A percentile compares a stretch with the other conserved stretches of the same genome.
phyloP scores from a whole-genome alignment of 305 asterid genomes.

The Fraxinus sp. region DNA sequence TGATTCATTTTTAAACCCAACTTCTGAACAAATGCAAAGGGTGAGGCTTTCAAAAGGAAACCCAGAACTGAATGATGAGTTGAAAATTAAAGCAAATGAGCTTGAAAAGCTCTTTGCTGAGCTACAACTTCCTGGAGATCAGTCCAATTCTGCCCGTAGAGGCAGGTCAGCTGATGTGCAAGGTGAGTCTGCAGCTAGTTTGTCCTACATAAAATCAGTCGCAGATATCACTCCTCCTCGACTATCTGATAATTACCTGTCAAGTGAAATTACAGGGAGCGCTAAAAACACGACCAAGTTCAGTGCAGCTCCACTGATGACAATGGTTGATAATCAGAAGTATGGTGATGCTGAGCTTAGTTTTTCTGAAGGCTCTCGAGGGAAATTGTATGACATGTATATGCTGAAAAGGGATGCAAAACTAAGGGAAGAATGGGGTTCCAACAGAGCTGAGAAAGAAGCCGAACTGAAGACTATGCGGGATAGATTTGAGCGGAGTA shows the following conservation, averaged over 20 bases:
- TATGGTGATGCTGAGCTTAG: constrained; percentile 55
- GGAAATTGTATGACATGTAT: constrained; percentile 71
- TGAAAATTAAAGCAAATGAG: constrained; percentile 79
- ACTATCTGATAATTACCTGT: constrained; percentile 30
- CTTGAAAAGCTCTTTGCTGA: constrained; percentile 85
- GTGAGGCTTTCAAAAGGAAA: constrained; percentile 71
- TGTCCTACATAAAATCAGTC: constrained; percentile 34
- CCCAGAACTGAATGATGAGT: constrained; percentile 80
- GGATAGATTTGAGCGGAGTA: constrained; percentile 78
- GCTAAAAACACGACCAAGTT: constrained; percentile 40
- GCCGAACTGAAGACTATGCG: constrained; percentile 78
- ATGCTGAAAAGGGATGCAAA: constrained; percentile 86
- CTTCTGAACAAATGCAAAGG: constrained; percentile 56
- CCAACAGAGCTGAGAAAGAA: constrained; percentile 79
- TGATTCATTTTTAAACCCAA: constrained; percentile 49
- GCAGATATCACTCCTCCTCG: constrained; percentile 40
- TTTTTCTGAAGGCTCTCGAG: constrained; percentile 69
- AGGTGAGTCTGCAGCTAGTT: constrained; percentile 38
- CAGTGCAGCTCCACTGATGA: constrained; percentile 29
- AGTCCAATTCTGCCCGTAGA: constrained; percentile 47
- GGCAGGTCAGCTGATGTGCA: constrained; percentile 48
- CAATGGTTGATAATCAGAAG: constrained; percentile 43
- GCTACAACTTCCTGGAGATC: constrained; percentile 68
- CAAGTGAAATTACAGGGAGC: constrained; percentile 44
- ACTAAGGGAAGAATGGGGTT: constrained; percentile 86